Evolutionary conservation across 768 basidiomycete genomes (phyloP).

Genomic region (Xerocomellus intermedius): DNA sequence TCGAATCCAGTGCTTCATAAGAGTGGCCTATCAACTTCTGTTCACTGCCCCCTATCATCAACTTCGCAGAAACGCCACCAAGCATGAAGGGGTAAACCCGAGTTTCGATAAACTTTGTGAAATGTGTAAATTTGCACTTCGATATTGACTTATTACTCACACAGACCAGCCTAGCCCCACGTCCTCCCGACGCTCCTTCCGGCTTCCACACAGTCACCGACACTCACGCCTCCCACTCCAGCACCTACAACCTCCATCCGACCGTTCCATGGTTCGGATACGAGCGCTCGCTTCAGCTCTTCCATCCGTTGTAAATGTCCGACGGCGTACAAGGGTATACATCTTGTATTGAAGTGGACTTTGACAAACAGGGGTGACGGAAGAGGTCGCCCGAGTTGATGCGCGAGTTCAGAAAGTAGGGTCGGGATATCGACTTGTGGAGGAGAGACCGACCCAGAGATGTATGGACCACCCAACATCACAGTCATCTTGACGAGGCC

Average conservation of each 20-base stretch:
- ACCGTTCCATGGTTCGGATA: constrained; percentile 42
- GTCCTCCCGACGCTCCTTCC: constrained; percentile 55
- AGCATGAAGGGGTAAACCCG: neutral
- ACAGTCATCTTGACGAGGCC: constrained; percentile 77
- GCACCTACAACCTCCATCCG: constrained; percentile 73
- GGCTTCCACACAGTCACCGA: constrained; percentile 80
- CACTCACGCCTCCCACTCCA: constrained; percentile 82
- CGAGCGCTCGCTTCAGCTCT: constrained; percentile 49
- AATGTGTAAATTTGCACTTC: constrained; percentile 11
- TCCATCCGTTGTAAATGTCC: constrained; percentile 72
- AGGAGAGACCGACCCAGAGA: constrained; percentile 5
- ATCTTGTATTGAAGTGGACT: constrained; percentile 54
- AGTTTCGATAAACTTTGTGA: constrained; percentile 9
- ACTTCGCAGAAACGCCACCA: constrained; percentile 13
- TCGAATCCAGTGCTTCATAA: constrained; percentile 22
- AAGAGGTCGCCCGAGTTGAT: constrained; percentile 45
- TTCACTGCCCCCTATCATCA: constrained; percentile 10
- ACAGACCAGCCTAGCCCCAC: constrained; percentile 34
- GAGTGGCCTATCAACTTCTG: constrained; percentile 1
- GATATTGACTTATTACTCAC: constrained; percentile 14
- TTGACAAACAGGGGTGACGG: constrained; percentile 57
- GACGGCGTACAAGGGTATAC: constrained; percentile 76
- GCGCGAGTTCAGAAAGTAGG: constrained; percentile 35
- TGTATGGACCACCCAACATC: constrained; percentile 86
- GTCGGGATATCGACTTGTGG: constrained; percentile 26